Conservation (phyloP, 2,329 filamentous ascomycete species). For the Rhynchosporium graminicola region DNA sequence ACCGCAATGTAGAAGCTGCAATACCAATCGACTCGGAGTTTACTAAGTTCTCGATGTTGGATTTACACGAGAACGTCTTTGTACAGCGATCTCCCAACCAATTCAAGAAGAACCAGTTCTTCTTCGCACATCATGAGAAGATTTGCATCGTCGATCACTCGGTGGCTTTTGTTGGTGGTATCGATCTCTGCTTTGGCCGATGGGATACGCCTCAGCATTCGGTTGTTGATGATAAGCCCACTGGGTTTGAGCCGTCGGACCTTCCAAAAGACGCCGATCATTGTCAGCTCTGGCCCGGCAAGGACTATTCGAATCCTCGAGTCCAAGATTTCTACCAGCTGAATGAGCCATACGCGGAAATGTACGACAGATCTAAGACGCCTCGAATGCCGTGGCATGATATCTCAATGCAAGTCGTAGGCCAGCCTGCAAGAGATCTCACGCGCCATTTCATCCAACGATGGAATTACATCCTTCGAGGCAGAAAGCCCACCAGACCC, state of each 20-base stretch:
- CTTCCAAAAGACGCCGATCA: slow-evolving; percentile 86
- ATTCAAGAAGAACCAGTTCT: slow-evolving; percentile 98
- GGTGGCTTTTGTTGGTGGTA: slow-evolving; percentile 90
- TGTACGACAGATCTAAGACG: slow-evolving; percentile 89
- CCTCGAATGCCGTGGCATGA: slow-evolving; percentile 99
- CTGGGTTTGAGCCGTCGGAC: slow-evolving; percentile 81
- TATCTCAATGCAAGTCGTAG: slow-evolving; percentile 95
- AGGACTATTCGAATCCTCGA: slow-evolving; percentile 96
- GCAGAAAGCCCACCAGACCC: slow-evolving; percentile 88
- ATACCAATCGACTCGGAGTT: slow-evolving; percentile 98
- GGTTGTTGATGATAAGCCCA: slow-evolving; percentile 89
- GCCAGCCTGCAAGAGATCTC: slow-evolving; percentile 89
- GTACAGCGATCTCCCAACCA: slow-evolving; percentile 96
- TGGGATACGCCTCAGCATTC: slow-evolving; percentile 97
- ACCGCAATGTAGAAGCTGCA: slow-evolving; percentile 95
- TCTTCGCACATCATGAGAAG: slow-evolving; percentile 99
- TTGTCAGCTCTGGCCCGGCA: slow-evolving; percentile 94
- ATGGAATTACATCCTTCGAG: slow-evolving; percentile 95
- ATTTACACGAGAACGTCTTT: slow-evolving; percentile 93
- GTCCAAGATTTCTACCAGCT: slow-evolving; percentile 94
- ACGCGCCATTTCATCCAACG: slow-evolving; percentile 96
- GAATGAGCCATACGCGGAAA: slow-evolving; percentile 94
- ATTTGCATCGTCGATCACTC: slow-evolving; percentile 96
- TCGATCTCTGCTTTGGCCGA: slow-evolving; percentile 94
- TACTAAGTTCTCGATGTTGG: slow-evolving; percentile 93